Percentiles rank a stretch among this genome's conserved stretches.
Evolutionary conservation across 2,329 filamentous ascomycete genomes (phyloP).

Genomic region (Simplicillium sp.): DNA sequence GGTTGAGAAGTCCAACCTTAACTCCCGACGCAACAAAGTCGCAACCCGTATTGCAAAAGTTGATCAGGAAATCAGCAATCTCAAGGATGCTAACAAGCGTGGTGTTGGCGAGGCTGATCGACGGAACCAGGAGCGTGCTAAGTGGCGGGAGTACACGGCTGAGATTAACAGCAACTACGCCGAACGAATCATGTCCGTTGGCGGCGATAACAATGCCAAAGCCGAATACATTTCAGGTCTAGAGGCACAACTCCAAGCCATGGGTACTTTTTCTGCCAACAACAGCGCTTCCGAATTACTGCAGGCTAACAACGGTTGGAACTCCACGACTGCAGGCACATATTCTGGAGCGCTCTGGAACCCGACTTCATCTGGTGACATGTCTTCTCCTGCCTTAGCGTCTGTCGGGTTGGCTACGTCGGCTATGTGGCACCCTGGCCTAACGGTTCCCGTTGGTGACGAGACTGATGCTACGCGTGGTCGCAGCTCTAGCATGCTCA

Average conservation of each 20-base stretch:
- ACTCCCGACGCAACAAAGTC: conserved; percentile 65
- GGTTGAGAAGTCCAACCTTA: conserved; percentile 52
- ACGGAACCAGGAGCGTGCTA: conserved; percentile 38
- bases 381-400: conserved; percentile 19
- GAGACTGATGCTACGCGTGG: conserved; percentile 12
- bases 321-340: not conserved
- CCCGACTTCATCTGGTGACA: conserved; percentile 22
- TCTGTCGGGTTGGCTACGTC: conserved; percentile 19
- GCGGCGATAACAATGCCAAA: conserved; percentile 17
- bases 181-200: conserved; percentile 31
- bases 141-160: conserved; percentile 35
- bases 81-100: conserved; percentile 58
- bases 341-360: conserved; percentile 17
- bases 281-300: conserved; percentile 3
- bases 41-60: conserved; percentile 62
- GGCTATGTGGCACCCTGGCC: conserved; percentile 22
- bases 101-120: conserved; percentile 56
- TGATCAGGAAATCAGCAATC: conserved; percentile 61
- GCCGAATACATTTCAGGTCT: conserved; percentile 19
- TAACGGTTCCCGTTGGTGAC: conserved; percentile 26
- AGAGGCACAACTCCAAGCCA: conserved; percentile 18
- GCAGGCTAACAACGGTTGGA: conserved; percentile 1
- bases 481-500: conserved; percentile 58
- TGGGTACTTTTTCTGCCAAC: not conserved
- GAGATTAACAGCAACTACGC: conserved; percentile 36